A percentile compares a stretch with the other conserved stretches of the same genome.
phyloP scores from a whole-genome alignment of 2,329 filamentous ascomycete species.

The Coniochaeta pulveracea region DNA sequence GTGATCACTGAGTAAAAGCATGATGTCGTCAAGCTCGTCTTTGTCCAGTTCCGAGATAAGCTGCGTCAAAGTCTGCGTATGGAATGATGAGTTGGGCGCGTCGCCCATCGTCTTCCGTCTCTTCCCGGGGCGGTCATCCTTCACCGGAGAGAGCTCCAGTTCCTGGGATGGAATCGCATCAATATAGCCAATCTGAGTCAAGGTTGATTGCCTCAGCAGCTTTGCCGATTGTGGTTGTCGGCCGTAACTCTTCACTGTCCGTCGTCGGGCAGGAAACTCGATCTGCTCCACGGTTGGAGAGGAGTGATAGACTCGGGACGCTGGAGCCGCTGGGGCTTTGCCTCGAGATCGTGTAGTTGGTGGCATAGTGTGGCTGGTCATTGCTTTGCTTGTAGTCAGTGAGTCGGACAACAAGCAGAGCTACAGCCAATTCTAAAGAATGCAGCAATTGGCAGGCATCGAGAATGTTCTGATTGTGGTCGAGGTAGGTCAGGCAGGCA shows the following conservation, averaged over 20 bases:
- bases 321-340: conserved; percentile 3
- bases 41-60: conserved; percentile 12
- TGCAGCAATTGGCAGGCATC: too few relatives aligned
- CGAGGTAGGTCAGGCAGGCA: too few relatives aligned
- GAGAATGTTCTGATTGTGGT: too few relatives aligned
- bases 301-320: conserved; percentile 14
- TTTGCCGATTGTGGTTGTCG: conserved; percentile 9
- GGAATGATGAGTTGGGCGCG: conserved; percentile 15
- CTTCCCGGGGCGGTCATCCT: conserved; percentile 10
- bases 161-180: conserved; percentile 4
- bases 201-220: conserved; percentile 17
- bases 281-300: conserved; percentile 15
- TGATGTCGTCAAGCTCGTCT: conserved; percentile 8
- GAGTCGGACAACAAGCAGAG: too few relatives aligned
- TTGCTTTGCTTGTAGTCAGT: too few relatives aligned
- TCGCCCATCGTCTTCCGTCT: conserved; percentile 17
- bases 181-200: conserved; percentile 21
- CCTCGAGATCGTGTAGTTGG: conserved; percentile 10
- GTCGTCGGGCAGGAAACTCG: conserved; percentile 17
- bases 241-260: conserved; percentile 16
- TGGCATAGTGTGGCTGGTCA: conserved; percentile 8
- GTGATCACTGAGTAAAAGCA: conserved; percentile 13
- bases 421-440: too few relatives aligned
- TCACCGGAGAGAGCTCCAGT: neutral
- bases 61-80: conserved; percentile 23